Evolutionary conservation across 768 basidiomycete genomes (phyloP).

Genomic region (Suillus spraguei): DNA sequence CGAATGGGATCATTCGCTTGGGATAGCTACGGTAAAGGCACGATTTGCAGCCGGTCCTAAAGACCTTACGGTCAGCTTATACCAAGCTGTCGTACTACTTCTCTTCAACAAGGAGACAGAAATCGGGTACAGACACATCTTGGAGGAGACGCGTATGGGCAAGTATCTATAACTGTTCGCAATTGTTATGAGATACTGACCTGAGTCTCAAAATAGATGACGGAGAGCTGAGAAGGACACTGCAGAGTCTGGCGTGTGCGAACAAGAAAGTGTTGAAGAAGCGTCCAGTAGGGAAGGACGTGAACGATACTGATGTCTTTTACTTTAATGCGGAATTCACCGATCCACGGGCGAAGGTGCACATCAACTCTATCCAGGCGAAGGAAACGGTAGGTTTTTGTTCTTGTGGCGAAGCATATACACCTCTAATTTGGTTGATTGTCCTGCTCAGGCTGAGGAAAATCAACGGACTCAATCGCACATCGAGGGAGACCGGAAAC

Average conservation of each 20-base stretch:
- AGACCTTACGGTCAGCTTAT: constrained; percentile 89
- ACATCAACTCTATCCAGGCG: constrained; percentile 95
- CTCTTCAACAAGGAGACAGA: constrained; percentile 77
- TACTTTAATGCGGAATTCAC: constrained; percentile 82
- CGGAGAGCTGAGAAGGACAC: constrained; percentile 73
- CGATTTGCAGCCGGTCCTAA: constrained; percentile 71
- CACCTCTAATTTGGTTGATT: background rate
- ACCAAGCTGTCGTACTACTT: constrained; percentile 85
- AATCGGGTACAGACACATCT: constrained; percentile 68
- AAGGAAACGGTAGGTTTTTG: constrained; percentile 75
- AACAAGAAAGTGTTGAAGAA: constrained; percentile 89
- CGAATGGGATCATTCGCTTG: constrained; percentile 86
- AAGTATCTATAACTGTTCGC: constrained; percentile 27
- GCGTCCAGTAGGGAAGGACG: constrained; percentile 74
- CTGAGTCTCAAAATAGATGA: constrained; percentile 48
- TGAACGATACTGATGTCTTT: constrained; percentile 82
- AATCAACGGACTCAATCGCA: constrained; percentile 76
- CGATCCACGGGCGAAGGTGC: constrained; percentile 76
- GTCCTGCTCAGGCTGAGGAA: constrained; percentile 73
- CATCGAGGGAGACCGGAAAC: constrained; percentile 86
- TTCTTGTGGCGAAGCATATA: background rate
- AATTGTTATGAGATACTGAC: constrained; percentile 5
- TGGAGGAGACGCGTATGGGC: constrained; percentile 74
- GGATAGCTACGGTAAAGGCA: constrained; percentile 76
- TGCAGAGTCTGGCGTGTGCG: constrained; percentile 92